Conservation (phyloP, 495 filamentous ascomycete genomes). For the Aspergillus nanangensis region DNA sequence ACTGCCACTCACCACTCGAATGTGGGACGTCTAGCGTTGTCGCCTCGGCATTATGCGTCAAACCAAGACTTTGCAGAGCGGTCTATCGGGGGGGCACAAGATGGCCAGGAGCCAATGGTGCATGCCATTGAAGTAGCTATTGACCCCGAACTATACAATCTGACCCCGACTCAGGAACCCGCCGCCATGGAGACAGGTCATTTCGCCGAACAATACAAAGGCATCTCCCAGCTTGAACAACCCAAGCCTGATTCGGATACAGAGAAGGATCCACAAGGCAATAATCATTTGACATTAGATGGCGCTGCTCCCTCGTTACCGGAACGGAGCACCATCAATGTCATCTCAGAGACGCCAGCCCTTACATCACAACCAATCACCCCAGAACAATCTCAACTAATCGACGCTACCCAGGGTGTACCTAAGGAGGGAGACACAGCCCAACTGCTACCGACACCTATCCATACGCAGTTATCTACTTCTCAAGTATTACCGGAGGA, state of each 20-base stretch:
- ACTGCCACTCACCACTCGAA: too few species aligned
- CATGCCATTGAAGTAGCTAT: constrained; percentile 7
- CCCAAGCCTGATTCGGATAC: not conserved
- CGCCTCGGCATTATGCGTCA: too few species aligned
- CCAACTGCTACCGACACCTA: constrained; percentile 5
- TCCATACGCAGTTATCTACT: not conserved
- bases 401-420: too few species aligned
- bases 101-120: not conserved
- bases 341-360: not conserved
- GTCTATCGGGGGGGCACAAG: not conserved
- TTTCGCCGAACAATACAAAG: not conserved
- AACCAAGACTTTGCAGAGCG: too few species aligned
- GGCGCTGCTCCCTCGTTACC: constrained; percentile 10
- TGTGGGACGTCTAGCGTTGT: too few species aligned
- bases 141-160: constrained; percentile 14
- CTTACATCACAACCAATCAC: too few species aligned
- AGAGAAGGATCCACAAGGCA: constrained; percentile 1
- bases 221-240: not conserved
- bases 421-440: not conserved
- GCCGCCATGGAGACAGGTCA: not conserved
- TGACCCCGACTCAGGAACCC: not conserved
- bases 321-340: not conserved
- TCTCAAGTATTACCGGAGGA: not conserved
- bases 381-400: too few species aligned
- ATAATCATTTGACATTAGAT: constrained; percentile 14